These are phyloP conservation scores for Dictyostelium firmibasis DNA, from an alignment of 78 protist species.

Conservation along the genomic window DNA sequence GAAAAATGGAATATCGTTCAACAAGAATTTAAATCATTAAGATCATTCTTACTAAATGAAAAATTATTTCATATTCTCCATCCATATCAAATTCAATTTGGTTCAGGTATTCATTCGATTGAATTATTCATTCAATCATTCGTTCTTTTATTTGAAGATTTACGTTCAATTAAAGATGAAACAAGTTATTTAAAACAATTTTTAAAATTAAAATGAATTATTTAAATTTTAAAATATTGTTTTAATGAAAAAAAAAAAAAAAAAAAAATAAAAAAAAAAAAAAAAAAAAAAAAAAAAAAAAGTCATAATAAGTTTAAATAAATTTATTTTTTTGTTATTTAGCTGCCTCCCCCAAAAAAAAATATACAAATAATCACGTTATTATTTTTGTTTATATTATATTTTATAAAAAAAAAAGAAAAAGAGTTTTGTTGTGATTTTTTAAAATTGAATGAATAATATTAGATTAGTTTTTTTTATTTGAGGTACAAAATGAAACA, in stretches of 20 bases:
- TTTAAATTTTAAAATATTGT: background rate
- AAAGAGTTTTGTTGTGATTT: no score
- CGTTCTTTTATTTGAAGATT: background rate
- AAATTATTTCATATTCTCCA: background rate
- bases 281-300: background rate
- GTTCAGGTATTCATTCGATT: slow-evolving; percentile 47
- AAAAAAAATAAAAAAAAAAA: background rate
- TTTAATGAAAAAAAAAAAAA: background rate
- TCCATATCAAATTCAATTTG: slow-evolving; percentile 66
- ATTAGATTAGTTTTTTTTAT: no score
- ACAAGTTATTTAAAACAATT: background rate
- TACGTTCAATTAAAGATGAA: slow-evolving; percentile 19
- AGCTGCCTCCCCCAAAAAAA: background rate
- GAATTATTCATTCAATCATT: background rate
- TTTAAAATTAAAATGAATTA: slow-evolving; percentile 1
- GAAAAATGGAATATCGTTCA: background rate
- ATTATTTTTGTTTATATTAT: no score
- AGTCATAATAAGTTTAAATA: background rate
- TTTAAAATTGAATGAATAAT: no score
- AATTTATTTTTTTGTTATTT: no score
- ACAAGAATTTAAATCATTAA: background rate
- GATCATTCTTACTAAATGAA: slow-evolving; percentile 12
- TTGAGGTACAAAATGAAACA: no score
- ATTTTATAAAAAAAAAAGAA: no score
- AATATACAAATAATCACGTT: no score